Evolutionary conservation across 2,329 filamentous ascomycete species (phyloP), one percentile per base, ranked within the genome.

Genomic region (Sphaerulina vaccinii): DNA sequence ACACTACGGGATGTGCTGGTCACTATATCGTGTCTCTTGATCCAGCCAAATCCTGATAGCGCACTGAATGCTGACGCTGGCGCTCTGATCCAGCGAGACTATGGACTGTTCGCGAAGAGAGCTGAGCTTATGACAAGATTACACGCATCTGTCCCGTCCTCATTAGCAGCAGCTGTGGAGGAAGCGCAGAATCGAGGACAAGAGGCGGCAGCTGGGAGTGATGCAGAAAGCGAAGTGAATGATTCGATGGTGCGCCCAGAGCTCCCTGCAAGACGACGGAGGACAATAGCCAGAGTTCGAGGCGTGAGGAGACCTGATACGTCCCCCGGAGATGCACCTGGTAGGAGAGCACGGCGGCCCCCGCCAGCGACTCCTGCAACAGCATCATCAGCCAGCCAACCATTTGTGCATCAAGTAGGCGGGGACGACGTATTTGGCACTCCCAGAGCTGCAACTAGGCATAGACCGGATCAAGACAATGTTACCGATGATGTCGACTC

Each of bases 21-120:
- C 18, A 80, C 81, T 0, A 84, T 85, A 51, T 79, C 75, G 2
- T 85, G 82, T 67, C 70, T 85, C 19, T 69, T 85, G 22, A 83
- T 85, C 48, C 78, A 83, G 48, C 82, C 82, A 1, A 85, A 85
- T 60, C 81, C 82, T 0, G 82, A 83, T 56, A 84, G 80, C 50
- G 82, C 82, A 6, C 68, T 85, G 56, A 85, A 85, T 58, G 78
- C 80, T 8, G 76, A 79, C 19, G 81, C 82, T 10, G 82, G 82
- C 2, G 75, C 76, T 24, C 63, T 85, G 53, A 71, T 81, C 5
- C 79, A 81, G 54, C 80, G 83, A 51, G 78, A 83, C 58, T 85
- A 79, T 65, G 74, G 76, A 4, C 73, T 73, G 0, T 85, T 82
- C 61, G 76, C 77, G 42, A 71, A 77, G 44, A 71, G 82, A 52